Conservation (phyloP, 768 basidiomycete species). For the Mycena polygramma region DNA sequence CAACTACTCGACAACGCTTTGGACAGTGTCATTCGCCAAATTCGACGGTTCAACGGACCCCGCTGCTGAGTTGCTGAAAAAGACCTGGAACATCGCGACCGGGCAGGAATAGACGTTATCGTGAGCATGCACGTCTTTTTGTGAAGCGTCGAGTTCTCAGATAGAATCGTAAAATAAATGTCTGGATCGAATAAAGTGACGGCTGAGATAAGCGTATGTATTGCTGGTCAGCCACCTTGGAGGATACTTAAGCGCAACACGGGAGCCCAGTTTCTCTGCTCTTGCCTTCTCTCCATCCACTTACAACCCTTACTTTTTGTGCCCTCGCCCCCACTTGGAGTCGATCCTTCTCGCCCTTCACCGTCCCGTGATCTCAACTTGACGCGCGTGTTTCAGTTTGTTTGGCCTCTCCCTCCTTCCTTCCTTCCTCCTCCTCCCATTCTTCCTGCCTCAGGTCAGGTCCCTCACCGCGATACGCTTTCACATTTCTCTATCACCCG, state of each 20-base stretch:
- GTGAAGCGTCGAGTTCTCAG: slow-evolving; percentile 4
- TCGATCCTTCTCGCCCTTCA: neutral
- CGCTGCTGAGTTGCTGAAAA: slow-evolving; percentile 69
- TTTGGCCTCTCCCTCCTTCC: neutral
- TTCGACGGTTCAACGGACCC: slow-evolving; percentile 71
- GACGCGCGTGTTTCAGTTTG: slow-evolving; percentile 28
- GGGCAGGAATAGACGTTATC: slow-evolving; percentile 59
- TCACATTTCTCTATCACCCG: slow-evolving; percentile 41
- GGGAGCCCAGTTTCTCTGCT: neutral
- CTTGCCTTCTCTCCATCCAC: neutral
- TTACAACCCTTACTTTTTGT: no score
- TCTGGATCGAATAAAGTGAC: neutral
- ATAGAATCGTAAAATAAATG: slow-evolving; percentile 5
- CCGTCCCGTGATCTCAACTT: slow-evolving; percentile 32
- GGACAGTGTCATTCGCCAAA: slow-evolving; percentile 75
- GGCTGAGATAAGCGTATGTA: neutral
- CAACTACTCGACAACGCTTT: slow-evolving; percentile 78
- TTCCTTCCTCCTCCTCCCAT: slow-evolving; percentile 19
- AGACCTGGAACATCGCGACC: slow-evolving; percentile 78
- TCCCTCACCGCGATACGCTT: slow-evolving; percentile 38
- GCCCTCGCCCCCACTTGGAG: no score
- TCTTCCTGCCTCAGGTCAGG: slow-evolving; percentile 35
- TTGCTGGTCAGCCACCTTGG: neutral
- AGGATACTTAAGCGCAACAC: neutral
- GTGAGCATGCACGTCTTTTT: slow-evolving; percentile 10